Conservation (phyloP, 495 filamentous ascomycete species). For the Chaetomium cochliodes region DNA sequence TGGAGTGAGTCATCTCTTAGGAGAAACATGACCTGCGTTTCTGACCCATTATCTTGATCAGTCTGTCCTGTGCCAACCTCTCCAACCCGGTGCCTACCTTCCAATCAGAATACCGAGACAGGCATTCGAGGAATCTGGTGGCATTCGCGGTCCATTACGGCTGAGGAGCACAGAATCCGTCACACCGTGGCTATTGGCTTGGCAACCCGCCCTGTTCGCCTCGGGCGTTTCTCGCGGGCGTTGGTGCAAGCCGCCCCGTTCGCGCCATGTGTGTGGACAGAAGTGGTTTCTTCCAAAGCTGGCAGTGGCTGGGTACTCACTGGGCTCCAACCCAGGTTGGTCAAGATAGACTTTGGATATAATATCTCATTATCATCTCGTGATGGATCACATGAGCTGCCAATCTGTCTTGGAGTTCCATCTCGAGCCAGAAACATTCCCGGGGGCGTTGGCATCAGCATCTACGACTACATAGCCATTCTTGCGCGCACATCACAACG, state of each 20-base stretch:
- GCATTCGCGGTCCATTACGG: background rate
- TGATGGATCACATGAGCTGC: background rate
- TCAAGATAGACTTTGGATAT: background rate
- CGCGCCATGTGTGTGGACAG: slow-evolving; percentile 5
- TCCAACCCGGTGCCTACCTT: background rate
- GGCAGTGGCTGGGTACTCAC: background rate
- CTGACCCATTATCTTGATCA: background rate
- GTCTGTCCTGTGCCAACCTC: too few relatives aligned
- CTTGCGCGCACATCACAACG: background rate
- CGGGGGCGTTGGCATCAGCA: too few relatives aligned
- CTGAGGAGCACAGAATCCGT: slow-evolving; percentile 12
- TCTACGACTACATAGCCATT: too few relatives aligned
- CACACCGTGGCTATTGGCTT: slow-evolving; percentile 21
- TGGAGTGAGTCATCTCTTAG: too few relatives aligned
- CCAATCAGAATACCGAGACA: background rate
- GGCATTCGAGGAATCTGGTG: background rate
- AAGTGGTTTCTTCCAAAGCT: background rate
- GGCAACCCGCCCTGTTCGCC: slow-evolving; percentile 8
- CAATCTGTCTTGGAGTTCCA: too few relatives aligned
- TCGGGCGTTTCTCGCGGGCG: background rate
- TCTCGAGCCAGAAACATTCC: too few relatives aligned
- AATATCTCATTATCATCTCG: background rate
- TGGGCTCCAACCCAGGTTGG: background rate
- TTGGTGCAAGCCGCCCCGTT: background rate
- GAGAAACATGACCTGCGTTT: background rate